Evolutionary conservation across 2,329 filamentous ascomycete species (phyloP), one percentile per base, ranked within the genome.

Genomic region (Cladorrhinum sp.): DNA sequence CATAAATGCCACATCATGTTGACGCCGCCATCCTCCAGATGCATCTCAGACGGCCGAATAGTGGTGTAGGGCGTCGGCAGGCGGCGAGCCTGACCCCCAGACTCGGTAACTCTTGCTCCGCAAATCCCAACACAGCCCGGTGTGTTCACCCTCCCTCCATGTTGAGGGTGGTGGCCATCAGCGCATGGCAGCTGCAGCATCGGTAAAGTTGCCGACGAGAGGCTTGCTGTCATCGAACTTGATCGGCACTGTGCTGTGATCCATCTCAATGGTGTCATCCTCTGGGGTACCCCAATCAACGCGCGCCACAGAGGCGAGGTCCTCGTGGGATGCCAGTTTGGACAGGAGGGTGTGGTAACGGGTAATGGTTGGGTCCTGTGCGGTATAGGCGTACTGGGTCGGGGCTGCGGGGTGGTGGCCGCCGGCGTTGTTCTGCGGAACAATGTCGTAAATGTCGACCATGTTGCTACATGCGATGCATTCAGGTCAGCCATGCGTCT

Each of bases 371-470:
- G 80, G 77, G 63, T 85, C 83, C 69, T 85, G 83, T 52, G 79
- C 81, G 55, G 81, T 77, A 66, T 82, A 83, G 75, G 75, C 16
- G 75, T 69, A 66, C 1, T 62, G 61, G 49, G 55, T 59, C 66
- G 67, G 71, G 62, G 62, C 70, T 61, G 64, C 74, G 68, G 66
- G 77, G 68, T 18, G 52, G 22, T 24, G 24, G 52, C n/a, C 9
- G 29, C 63, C 71, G 55, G 70, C 67, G 32, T 75, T 72, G 61
- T 79, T 79, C 60, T 82, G 79, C 22, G 84, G 83, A 36, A 82
- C 80, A 68, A 87, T 85, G 64, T 87, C 85, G 73, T 87, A 88
- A 51, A 88, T 84, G 69, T 88, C 85, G 62, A 88, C 85, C 75
- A 88, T 83, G 68, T 87, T 86, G 68, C 85, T 88, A 69, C 5